These are phyloP conservation scores for Cystobasidium tubakii DNA, from an alignment of 768 basidiomycete species.

Conservation along the genomic window DNA sequence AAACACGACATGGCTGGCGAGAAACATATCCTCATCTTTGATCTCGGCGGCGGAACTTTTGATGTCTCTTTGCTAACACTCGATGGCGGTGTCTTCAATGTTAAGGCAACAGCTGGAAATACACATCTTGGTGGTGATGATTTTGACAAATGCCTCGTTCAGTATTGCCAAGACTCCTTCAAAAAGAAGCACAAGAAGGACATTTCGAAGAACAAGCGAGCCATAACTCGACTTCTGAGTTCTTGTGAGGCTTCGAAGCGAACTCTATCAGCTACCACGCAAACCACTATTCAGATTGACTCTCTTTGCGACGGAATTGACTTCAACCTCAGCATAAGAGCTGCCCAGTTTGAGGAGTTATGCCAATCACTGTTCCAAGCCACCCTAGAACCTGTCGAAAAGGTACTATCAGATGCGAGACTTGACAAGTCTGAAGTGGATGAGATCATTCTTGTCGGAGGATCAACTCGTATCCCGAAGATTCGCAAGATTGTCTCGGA, in stretches of 20 bases:
- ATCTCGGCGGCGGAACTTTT: slow-evolving; percentile 96
- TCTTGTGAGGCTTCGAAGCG: slow-evolving; percentile 98
- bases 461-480: slow-evolving; percentile 96
- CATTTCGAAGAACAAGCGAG: slow-evolving; percentile 82
- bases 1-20: slow-evolving; percentile 66
- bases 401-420: slow-evolving; percentile 94
- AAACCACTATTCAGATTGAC: slow-evolving; percentile 96
- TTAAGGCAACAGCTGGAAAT: slow-evolving; percentile 96
- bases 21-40: slow-evolving; percentile 94
- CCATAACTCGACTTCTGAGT: slow-evolving; percentile 90
- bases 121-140: slow-evolving; percentile 98
- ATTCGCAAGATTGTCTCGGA: slow-evolving; percentile 96
- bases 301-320: slow-evolving; percentile 95
- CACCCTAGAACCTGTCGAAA: slow-evolving; percentile 91
- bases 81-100: slow-evolving; percentile 95
- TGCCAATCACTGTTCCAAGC: slow-evolving; percentile 91
- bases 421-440: slow-evolving; percentile 93
- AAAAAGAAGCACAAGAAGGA: slow-evolving; percentile 98
- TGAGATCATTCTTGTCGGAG: slow-evolving; percentile 96
- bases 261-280: slow-evolving; percentile 90
- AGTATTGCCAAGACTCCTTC: slow-evolving; percentile 93
- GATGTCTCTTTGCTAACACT: slow-evolving; percentile 95
- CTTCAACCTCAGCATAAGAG: slow-evolving; percentile 97
- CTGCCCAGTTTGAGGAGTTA: slow-evolving; percentile 93
- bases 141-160: slow-evolving; percentile 95